Evolutionary conservation across 169 alveolate genomes (phyloP).

Genomic region (Neospora caninum): DNA sequence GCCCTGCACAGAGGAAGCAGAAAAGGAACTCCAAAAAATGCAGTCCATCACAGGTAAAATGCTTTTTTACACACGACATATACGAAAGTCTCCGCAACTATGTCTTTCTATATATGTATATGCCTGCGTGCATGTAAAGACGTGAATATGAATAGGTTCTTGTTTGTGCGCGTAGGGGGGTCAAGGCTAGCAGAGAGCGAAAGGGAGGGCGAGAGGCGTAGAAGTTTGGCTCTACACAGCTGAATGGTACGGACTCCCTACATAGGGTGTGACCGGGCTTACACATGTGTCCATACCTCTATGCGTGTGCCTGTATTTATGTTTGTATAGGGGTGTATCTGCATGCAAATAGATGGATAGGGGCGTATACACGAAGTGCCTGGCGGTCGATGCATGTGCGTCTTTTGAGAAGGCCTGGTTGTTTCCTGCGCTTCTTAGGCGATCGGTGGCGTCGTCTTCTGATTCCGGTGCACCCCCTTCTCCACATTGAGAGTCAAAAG

Average conservation of each 20-base stretch:
- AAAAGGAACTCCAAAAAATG: neutral
- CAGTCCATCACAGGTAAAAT: neutral
- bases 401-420: neutral
- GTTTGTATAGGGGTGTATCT: too few relatives aligned
- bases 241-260: too few relatives aligned
- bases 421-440: slow-evolving; percentile 12
- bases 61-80: neutral
- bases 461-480: slow-evolving; percentile 73
- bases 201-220: too few relatives aligned
- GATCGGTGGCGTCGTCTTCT: slow-evolving; percentile 74
- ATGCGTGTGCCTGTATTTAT: neutral
- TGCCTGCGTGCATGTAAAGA: too few relatives aligned
- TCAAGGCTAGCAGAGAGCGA: too few relatives aligned
- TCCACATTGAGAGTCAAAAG: slow-evolving; percentile 75
- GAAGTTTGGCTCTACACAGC: too few relatives aligned
- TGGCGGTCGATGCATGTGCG: neutral
- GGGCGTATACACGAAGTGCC: neutral
- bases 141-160: too few relatives aligned
- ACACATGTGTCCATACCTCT: neutral
- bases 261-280: too few relatives aligned
- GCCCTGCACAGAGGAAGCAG: neutral
- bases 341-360: neutral
- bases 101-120: too few relatives aligned
- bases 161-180: too few relatives aligned
- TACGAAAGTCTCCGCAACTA: too few relatives aligned